Percentiles rank a stretch among this genome's conserved stretches.
phyloP scores from a whole-genome alignment of 192 early-diverging fungal genomes.

The Backusella parvicylindrica region DNA sequence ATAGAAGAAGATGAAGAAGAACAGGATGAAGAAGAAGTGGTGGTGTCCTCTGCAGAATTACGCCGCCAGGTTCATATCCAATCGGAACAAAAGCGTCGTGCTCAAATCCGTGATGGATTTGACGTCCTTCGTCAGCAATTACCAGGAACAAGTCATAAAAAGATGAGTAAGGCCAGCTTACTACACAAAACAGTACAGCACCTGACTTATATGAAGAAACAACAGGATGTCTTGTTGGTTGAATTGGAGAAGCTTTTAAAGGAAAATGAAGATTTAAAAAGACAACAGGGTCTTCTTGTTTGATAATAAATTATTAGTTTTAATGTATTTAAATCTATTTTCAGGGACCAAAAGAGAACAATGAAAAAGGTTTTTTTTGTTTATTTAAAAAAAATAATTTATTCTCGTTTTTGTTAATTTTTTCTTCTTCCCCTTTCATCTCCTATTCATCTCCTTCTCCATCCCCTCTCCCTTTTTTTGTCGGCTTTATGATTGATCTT shows the following conservation, averaged over 20 bases:
- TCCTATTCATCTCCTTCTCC: background rate
- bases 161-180: slow-evolving; percentile 41
- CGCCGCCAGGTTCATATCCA: slow-evolving; percentile 45
- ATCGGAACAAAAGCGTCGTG: slow-evolving; percentile 42
- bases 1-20: background rate
- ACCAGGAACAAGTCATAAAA: slow-evolving; percentile 29
- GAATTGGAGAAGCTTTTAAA: slow-evolving; percentile 13
- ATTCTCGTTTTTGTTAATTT: background rate
- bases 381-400: background rate
- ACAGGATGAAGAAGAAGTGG: background rate
- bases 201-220: slow-evolving; percentile 35
- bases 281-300: background rate
- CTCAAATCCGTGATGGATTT: slow-evolving; percentile 43
- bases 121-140: slow-evolving; percentile 37
- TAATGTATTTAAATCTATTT: background rate
- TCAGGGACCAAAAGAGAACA: background rate
- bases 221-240: slow-evolving; percentile 18
- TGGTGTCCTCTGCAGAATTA: slow-evolving; percentile 27
- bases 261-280: slow-evolving; percentile 20
- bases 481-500: background rate
- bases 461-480: background rate
- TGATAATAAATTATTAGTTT: background rate
- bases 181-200: slow-evolving; percentile 38
- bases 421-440: background rate
- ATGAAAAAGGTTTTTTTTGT: background rate